Evolutionary conservation across 2,329 filamentous ascomycete species (phyloP).

Genomic region (Sarocladium brachiariae): DNA sequence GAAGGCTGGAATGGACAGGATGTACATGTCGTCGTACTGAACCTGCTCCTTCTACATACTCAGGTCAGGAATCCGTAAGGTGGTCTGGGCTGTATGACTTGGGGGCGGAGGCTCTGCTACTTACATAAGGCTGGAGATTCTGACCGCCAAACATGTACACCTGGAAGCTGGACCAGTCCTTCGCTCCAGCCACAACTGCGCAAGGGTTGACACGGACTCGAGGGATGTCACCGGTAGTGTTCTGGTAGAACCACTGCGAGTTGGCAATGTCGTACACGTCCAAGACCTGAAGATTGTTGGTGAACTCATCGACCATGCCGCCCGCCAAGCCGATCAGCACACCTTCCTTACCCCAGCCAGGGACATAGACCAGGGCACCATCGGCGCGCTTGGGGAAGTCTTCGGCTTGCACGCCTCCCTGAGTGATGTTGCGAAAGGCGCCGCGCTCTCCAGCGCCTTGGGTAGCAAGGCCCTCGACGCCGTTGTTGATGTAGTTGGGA

Average conservation of each 20-base stretch:
- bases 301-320: conserved; percentile 61
- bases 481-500: conserved; percentile 59
- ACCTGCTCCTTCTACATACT: conserved; percentile 36
- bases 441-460: conserved; percentile 55
- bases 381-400: conserved; percentile 69
- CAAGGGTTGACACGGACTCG: conserved; percentile 51
- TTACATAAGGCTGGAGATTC: conserved; percentile 57
- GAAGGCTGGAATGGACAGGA: conserved; percentile 56
- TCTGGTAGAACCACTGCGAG: conserved; percentile 54
- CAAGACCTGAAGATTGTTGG: conserved; percentile 44
- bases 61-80: no score
- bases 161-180: conserved; percentile 68
- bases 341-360: conserved; percentile 64
- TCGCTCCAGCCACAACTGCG: conserved; percentile 53
- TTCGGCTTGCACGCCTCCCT: conserved; percentile 59
- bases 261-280: conserved; percentile 63
- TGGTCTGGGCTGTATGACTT: no score
- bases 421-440: conserved; percentile 66
- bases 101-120: conserved; percentile 13
- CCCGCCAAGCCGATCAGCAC: conserved; percentile 67
- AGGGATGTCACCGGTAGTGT: conserved; percentile 46
- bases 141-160: conserved; percentile 75
- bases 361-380: conserved; percentile 65
- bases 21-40: conserved; percentile 59
- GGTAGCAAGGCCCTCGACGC: conserved; percentile 47